These are phyloP conservation scores for Lanzia echinophila DNA, from an alignment of 2,329 filamentous ascomycete species.

Conservation along the genomic window DNA sequence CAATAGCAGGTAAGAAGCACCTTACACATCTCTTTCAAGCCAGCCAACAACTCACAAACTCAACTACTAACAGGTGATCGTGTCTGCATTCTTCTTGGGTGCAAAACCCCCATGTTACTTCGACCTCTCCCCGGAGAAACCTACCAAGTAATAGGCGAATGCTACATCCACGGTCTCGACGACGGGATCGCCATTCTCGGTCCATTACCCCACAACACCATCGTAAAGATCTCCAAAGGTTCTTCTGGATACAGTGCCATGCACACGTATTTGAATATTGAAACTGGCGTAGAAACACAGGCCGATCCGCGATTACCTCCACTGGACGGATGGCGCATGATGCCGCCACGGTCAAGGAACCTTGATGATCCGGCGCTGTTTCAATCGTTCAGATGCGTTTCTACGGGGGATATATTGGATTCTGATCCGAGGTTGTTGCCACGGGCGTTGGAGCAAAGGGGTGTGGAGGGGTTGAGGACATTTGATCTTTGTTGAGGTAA, in stretches of 20 bases:
- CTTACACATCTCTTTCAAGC: too few relatives aligned
- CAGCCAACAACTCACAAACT: too few relatives aligned
- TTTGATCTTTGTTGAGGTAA: too few relatives aligned
- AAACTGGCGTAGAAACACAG: neutral
- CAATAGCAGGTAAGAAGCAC: neutral
- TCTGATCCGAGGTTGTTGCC: neutral
- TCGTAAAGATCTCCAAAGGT: neutral
- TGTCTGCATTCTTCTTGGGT: neutral
- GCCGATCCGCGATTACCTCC: neutral
- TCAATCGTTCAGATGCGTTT: neutral
- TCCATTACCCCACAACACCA: neutral
- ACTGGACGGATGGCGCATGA: neutral
- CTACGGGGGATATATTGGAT: neutral
- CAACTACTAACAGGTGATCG: neutral
- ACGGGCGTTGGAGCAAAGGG: neutral
- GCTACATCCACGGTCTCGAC: neutral
- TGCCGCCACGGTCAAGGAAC: neutral
- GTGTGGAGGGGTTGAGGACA: too few relatives aligned
- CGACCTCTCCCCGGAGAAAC: neutral
- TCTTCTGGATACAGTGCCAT: neutral
- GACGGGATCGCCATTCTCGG: neutral
- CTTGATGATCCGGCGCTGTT: neutral
- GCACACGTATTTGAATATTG: neutral
- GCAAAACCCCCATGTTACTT: neutral
- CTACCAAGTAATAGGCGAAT: neutral